A percentile compares a stretch with the other conserved stretches of the same genome.
Conservation (phyloP, 306 rosid genomes). For the Heteromeles arbutifolia region DNA sequence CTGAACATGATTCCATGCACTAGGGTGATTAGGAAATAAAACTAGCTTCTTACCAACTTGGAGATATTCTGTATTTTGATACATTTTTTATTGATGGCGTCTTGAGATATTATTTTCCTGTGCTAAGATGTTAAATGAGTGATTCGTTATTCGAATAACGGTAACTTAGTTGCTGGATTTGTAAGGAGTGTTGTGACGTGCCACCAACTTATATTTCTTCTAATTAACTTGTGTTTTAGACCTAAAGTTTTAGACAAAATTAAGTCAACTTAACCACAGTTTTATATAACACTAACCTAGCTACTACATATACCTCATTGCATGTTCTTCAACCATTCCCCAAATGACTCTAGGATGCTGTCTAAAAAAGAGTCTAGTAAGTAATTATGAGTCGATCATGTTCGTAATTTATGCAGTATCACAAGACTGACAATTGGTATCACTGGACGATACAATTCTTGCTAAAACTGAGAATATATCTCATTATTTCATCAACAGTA, state of each 20-base stretch:
- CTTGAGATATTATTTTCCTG: background rate
- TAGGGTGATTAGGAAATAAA: background rate
- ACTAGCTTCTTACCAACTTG: background rate
- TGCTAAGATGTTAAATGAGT: background rate
- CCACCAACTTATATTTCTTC: constrained; percentile 5
- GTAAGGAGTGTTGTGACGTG: constrained; percentile 4
- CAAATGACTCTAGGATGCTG: background rate
- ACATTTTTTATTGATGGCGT: background rate
- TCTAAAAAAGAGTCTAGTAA: background rate
- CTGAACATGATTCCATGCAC: no score
- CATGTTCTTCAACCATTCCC: background rate
- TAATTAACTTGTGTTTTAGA: no score
- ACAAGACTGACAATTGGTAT: no score
- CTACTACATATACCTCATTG: background rate
- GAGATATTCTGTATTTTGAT: background rate
- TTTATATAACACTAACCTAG: background rate
- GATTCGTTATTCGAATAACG: background rate
- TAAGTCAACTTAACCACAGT: background rate
- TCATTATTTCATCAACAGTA: no score
- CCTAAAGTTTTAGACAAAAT: no score
- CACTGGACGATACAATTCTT: no score
- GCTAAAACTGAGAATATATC: no score
- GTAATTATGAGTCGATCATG: no score
- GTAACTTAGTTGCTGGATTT: constrained; percentile 9
- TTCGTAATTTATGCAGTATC: no score